Evolutionary conservation across 179 eudicot species (phyloP), one percentile per base, ranked within the genome.

Genomic region (Nepenthes alata): DNA sequence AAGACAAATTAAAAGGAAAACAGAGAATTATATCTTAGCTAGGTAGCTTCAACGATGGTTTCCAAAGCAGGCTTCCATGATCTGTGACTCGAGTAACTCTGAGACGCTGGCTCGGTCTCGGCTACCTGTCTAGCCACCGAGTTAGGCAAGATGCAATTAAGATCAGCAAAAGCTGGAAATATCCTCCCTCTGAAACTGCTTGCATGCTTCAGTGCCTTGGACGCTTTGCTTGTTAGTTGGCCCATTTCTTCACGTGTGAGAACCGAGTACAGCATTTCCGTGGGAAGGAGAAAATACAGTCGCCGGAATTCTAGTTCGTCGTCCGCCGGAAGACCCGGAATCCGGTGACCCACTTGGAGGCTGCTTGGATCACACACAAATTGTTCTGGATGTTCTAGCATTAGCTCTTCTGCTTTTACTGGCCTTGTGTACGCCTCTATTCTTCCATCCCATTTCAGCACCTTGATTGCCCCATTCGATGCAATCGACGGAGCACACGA

Each of bases 191-290:
- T 25, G 25, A 25, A 25, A 25, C 25, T 25, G 25, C 74, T 61
- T 14, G 66, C 76, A 3, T 56, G 67, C 60, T 62, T 79, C n/a
- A 63, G 11, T 36, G 77, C 79, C 45, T 67, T 77, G n/a, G 78
- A 70, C 1, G 83, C 80, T 50, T 58, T 77, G 55, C 55, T 16
- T 0, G 58, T 62, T 9, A 84, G 73, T 15, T 65, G 61, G 35
- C 58, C 66, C 48, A 79, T 59, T 47, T 81, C 90, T 48, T 79
- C 90, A 15, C 39, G 53, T 34, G 90, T 84, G 1, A 84, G 77
- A 6, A 77, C 79, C 0, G 90, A 79, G 71, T 79, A 81, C 6
- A 77, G 72, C 83, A 81, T 71, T 3, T 82, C 84, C 81, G 77
- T 84, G 0, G 89, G 86, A 4, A 84, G 85, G 4, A 81, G 79